Conservation (phyloP, 1,284 basidiomycete species). For the Ustilago cynodontis region DNA sequence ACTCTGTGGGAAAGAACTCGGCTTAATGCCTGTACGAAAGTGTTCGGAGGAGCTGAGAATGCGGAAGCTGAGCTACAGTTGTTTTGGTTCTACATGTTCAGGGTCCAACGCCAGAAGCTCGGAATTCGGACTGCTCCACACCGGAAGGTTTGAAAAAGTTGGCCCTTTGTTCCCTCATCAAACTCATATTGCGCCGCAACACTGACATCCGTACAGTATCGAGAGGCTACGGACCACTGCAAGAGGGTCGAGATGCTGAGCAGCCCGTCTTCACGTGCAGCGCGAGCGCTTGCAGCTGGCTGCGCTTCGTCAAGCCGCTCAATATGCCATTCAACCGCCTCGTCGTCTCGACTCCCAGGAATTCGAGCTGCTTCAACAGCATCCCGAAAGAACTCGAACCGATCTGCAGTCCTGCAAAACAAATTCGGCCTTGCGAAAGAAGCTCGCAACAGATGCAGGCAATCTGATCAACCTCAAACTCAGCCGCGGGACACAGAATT, state of each 20-base stretch:
- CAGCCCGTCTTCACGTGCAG: neutral
- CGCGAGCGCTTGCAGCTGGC: neutral
- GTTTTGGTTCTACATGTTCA: constrained; percentile 2
- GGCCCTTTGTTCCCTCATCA: neutral
- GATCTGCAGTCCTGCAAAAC: neutral
- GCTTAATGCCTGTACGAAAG: neutral
- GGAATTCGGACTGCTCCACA: constrained; percentile 1
- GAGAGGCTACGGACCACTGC: neutral
- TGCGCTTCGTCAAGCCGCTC: constrained; percentile 7
- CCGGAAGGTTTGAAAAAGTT: neutral
- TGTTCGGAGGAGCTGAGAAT: neutral
- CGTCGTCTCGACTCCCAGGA: neutral
- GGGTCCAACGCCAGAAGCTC: constrained; percentile 1
- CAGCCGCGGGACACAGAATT: neutral
- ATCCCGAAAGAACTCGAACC: neutral
- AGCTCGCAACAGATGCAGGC: neutral
- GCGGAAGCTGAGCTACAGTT: neutral
- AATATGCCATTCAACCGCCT: neutral
- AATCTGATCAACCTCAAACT: no score
- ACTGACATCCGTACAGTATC: neutral
- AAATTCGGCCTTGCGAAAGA: neutral
- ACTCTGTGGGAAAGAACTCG: neutral
- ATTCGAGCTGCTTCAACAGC: constrained; percentile 14
- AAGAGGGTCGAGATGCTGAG: neutral
- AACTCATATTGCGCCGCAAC: neutral